Conservation (phyloP, 768 basidiomycete genomes). For the Strobilomyces echinocephalus region DNA sequence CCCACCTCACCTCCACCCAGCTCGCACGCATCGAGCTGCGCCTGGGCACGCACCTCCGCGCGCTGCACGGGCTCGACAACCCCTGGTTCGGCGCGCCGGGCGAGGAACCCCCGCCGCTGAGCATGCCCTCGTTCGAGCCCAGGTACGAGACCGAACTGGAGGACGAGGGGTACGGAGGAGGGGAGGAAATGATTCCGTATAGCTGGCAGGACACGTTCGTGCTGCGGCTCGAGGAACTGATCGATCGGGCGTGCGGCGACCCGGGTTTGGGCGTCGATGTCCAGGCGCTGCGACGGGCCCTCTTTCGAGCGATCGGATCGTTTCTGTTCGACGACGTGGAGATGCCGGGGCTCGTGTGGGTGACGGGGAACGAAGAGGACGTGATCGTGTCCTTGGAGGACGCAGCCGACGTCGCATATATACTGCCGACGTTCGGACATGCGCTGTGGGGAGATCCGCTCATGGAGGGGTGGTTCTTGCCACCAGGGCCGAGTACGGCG, state of each 20-base stretch:
- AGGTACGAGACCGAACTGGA: constrained; percentile 3
- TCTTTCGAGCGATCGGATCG: constrained; percentile 67
- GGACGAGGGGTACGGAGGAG: constrained; percentile 6
- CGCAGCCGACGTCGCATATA: constrained; percentile 27
- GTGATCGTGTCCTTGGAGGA: constrained; percentile 44
- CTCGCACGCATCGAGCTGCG: constrained; percentile 50
- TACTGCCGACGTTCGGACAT: constrained; percentile 42
- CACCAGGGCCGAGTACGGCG: constrained; percentile 42
- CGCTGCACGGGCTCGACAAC: constrained; percentile 69
- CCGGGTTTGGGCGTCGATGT: constrained; percentile 26
- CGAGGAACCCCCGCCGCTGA: constrained; percentile 31
- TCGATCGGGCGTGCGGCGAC: constrained; percentile 39
- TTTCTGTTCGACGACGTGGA: constrained; percentile 77
- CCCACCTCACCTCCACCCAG: constrained; percentile 35
- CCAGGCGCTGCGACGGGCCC: constrained; percentile 41
- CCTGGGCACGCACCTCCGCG: constrained; percentile 55
- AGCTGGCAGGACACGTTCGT: constrained; percentile 79
- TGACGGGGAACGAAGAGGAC: constrained; percentile 56
- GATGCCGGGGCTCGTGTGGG: constrained; percentile 62
- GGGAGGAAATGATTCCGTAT: constrained; percentile 35
- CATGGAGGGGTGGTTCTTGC: constrained; percentile 60
- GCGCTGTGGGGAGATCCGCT: constrained; percentile 77
- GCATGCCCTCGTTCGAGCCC: constrained; percentile 12
- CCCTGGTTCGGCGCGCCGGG: constrained; percentile 68
- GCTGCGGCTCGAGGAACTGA: constrained; percentile 48